Base-by-base conservation (phyloP, 345 rosid species). In the Brassica nigra region DNA sequence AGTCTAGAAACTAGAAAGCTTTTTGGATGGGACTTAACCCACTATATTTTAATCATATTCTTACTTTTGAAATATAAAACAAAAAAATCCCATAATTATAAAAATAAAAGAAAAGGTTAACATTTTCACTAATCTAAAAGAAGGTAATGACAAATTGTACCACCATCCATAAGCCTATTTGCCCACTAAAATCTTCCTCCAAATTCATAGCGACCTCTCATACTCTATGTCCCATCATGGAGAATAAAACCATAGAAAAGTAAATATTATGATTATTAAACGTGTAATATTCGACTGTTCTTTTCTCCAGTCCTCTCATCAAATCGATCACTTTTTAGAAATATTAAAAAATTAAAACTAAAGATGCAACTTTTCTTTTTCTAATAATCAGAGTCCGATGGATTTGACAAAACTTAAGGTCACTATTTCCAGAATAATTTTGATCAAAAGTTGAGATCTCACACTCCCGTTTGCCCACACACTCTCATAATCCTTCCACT, bases 321-420 rank as follows among this genome's bases (percentile, higher is more conserved):
- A 68, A 68, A 69, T 74, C 66, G 63, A 74, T 34, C 28, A 52
- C 31, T 57, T 78, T 34, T 8, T 6, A 9, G 47, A 4, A 37
- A 44, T n/a, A 10, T 42, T 2, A 2, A 20, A 23, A 23, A 23
- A 10, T 4, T 49, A 14, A 42, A 78, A 55, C 73, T 55, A n/a
- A 73, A n/a, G 65, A 65, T 66, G 72, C 31, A 84, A 69, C 77
- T 67, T 82, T 71, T 66, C 15, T 44, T 68, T 52, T 6, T 69
- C 78, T 42, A 69, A 68, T 75, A 74, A 68, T 79, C 82, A 59
- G 70, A 73, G 72, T 84, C 71, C 71, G 84, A 85, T 84, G 87
- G 89, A 86, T 86, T 83, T 83, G 91, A 88, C 89, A 80, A 83
- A 85, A 71, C 86, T 83, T 85, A 64, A 61, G 44, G 89, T 83